Conservation (phyloP, 495 filamentous ascomycete species). For the Evernia prunastri region DNA sequence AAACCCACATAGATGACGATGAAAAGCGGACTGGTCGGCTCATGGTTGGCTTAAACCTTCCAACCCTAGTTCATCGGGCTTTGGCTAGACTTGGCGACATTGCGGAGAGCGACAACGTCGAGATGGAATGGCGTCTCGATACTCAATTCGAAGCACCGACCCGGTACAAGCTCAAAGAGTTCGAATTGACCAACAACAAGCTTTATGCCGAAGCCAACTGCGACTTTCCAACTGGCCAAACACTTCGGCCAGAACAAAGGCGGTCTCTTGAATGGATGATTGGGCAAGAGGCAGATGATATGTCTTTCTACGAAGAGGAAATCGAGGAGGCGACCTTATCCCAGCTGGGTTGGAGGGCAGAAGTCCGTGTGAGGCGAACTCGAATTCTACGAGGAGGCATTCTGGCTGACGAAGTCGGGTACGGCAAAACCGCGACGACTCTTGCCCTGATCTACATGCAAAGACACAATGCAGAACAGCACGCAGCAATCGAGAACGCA, state of each 20-base stretch:
- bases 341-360: conserved; percentile 54
- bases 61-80: conserved; percentile 52
- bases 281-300: conserved; percentile 45
- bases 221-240: conserved; percentile 29
- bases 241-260: conserved; percentile 50
- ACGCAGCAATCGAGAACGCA: no score
- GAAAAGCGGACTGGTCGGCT: conserved; percentile 37
- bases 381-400: conserved; percentile 58
- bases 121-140: conserved; percentile 46
- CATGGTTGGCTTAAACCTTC: conserved; percentile 42
- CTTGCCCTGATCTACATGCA: conserved; percentile 53
- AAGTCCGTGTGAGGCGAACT: conserved; percentile 48
- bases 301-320: conserved; percentile 56
- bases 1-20: conserved; percentile 32
- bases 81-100: conserved; percentile 32
- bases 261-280: conserved; percentile 62
- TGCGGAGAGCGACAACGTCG: conserved; percentile 19
- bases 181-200: conserved; percentile 30
- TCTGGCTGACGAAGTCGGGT: conserved; percentile 70
- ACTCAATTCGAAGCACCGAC: conserved; percentile 39
- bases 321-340: conserved; percentile 58
- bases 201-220: background rate
- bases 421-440: conserved; percentile 73
- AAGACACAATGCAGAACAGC: conserved; percentile 22
- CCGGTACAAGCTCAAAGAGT: conserved; percentile 31